Evolutionary conservation across 306 rosid genomes (phyloP).

Genomic region (Pyrus pyrifolia): DNA sequence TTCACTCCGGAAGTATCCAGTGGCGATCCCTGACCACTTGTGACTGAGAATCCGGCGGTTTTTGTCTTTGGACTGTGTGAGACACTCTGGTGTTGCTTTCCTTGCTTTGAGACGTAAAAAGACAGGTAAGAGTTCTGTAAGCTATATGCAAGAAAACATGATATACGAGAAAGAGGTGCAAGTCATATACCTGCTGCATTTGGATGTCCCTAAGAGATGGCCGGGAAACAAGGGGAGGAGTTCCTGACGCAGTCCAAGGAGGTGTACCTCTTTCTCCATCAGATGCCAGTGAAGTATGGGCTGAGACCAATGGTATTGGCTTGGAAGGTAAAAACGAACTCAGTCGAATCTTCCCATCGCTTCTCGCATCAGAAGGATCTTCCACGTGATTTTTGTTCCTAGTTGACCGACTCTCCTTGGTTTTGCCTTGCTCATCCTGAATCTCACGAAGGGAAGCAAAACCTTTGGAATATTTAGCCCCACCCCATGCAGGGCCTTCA

Average conservation of each 20-base stretch:
- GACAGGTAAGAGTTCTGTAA: neutral
- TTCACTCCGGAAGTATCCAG: slow-evolving; percentile 59
- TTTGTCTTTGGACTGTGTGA: slow-evolving; percentile 73
- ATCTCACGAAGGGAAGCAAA: slow-evolving; percentile 75
- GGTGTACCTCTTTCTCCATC: slow-evolving; percentile 77
- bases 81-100: slow-evolving; percentile 54
- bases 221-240: slow-evolving; percentile 67
- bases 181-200: slow-evolving; percentile 69
- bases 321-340: slow-evolving; percentile 74
- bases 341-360: slow-evolving; percentile 51
- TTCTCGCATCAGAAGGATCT: slow-evolving; percentile 35
- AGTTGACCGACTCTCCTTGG: slow-evolving; percentile 21
- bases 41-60: slow-evolving; percentile 65
- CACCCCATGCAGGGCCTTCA: slow-evolving; percentile 98
- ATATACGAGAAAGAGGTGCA: neutral
- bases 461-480: slow-evolving; percentile 58
- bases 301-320: slow-evolving; percentile 67
- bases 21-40: slow-evolving; percentile 68
- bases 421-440: slow-evolving; percentile 72
- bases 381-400: slow-evolving; percentile 42
- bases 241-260: slow-evolving; percentile 84
- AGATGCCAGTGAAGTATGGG: slow-evolving; percentile 32
- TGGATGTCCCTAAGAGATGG: slow-evolving; percentile 90
- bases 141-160: neutral
- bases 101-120: slow-evolving; percentile 35